A percentile compares a stretch with the other conserved stretches of the same genome.
Evolutionary conservation across 805 yeast genomes (phyloP).

Genomic region (Sugiyamaella smithiae): DNA sequence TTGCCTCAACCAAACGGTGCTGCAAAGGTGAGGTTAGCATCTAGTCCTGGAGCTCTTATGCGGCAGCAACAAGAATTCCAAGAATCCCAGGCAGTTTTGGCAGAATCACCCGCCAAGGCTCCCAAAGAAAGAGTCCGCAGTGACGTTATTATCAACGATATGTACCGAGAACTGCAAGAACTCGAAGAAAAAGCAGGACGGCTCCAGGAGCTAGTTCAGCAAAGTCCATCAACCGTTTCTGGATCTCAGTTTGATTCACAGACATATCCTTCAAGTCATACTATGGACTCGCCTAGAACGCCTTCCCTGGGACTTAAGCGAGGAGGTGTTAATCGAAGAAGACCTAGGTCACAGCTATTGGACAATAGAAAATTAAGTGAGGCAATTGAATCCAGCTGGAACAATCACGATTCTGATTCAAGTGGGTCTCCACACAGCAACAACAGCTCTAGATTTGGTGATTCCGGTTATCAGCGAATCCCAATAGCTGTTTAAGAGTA

Average conservation of each 20-base stretch:
- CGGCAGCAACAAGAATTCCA: not conserved
- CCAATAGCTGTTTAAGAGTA: conserved; percentile 5
- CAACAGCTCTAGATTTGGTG: not conserved
- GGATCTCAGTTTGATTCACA: conserved; percentile 1
- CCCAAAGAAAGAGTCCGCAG: conserved; percentile 8
- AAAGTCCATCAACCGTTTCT: conserved; percentile 4
- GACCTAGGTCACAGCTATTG: conserved; percentile 13
- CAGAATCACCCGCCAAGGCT: not conserved
- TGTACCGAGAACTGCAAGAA: conserved; percentile 26
- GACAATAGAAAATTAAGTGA: conserved; percentile 6
- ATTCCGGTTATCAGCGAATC: not conserved
- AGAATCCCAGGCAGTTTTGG: no score
- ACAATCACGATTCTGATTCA: conserved; percentile 5
- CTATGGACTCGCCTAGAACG: not conserved
- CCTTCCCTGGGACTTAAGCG: conserved; percentile 8
- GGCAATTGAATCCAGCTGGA: conserved; percentile 11
- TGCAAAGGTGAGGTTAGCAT: not conserved
- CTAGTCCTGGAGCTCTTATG: not conserved
- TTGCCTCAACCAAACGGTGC: not conserved
- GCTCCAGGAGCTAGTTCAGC: conserved; percentile 20
- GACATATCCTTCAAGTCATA: not conserved
- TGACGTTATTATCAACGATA: conserved; percentile 23
- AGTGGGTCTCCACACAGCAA: conserved; percentile 4
- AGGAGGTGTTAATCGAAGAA: conserved; percentile 18
- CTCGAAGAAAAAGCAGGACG: conserved; percentile 23